Conservation (phyloP, 768 basidiomycete genomes). For the Austroboletus eburneus region DNA sequence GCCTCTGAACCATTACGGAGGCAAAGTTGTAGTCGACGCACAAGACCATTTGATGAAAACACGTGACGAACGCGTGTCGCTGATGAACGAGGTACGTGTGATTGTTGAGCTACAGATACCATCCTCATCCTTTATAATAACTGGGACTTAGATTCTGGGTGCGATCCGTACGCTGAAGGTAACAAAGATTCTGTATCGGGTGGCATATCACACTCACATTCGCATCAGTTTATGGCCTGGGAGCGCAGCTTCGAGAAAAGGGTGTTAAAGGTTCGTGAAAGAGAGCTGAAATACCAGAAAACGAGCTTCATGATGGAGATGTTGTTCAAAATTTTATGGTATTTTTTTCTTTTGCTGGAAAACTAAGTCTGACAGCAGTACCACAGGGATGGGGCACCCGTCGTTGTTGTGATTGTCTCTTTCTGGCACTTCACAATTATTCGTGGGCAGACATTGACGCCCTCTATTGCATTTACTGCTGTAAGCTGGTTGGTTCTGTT, state of each 20-base stretch:
- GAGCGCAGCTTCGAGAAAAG: constrained; percentile 83
- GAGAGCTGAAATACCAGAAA: constrained; percentile 80
- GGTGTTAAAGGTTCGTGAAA: constrained; percentile 68
- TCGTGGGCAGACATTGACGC: constrained; percentile 64
- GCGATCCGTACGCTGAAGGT: constrained; percentile 88
- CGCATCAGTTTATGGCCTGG: constrained; percentile 83
- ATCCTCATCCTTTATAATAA: constrained; percentile 1
- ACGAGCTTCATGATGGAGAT: constrained; percentile 87
- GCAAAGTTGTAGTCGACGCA: constrained; percentile 70
- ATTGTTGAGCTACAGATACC: neutral
- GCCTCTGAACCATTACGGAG: constrained; percentile 82
- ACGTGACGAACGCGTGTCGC: constrained; percentile 80
- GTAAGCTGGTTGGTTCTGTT: constrained; percentile 32
- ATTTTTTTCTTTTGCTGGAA: neutral
- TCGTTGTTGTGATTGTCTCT: constrained; percentile 55
- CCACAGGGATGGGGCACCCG: constrained; percentile 43
- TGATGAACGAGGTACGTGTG: constrained; percentile 76
- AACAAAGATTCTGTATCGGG: neutral
- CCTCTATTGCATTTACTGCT: constrained; percentile 80
- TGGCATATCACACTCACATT: neutral
- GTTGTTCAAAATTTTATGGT: constrained; percentile 55
- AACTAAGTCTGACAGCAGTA: neutral
- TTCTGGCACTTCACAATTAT: constrained; percentile 75
- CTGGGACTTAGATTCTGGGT: constrained; percentile 54
- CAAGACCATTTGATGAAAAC: constrained; percentile 91